Base-by-base conservation (phyloP, 345 rosid species). In the Boechera divaricarpa region DNA sequence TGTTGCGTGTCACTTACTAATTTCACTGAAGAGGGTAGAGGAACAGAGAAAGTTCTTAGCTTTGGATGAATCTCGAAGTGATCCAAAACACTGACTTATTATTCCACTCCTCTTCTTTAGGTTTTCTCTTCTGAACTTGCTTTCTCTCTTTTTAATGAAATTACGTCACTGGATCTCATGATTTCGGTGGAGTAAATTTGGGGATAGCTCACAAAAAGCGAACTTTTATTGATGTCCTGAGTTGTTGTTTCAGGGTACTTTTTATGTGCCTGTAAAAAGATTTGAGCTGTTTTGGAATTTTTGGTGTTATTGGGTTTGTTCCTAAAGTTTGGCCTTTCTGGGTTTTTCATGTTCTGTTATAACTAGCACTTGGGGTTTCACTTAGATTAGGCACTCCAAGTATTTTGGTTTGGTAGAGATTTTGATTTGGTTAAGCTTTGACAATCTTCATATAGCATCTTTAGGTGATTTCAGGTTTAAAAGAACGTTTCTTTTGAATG, bases 31-130 rank as follows among this genome's bases (percentile, higher is more conserved):
- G 72, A 45, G 66, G 42, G 42, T 77, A 31, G 11, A 72, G 38
- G 26, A 13, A 53, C 15, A 51, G 45, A n/a, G 1, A 70, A 78
- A 66, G 77, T 32, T 65, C 63, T 31, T 72, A 72, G 26, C 81
- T 78, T 78, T 78, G 16, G 77, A 71, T 67, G 65, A 64, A 71
- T 78, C 77, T 78, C 47, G 21, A 65, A 72, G 69, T 66, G 55
- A 77, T 72, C 68, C 63, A 51, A 67, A 68, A 45, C 74, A 72
- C 78, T 73, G 63, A 0, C 64, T 78, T 72, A 12, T 44, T 44
- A 72, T 73, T 79, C 82, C 54, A 67, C 74, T 73, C 70, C 73
- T 45, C 78, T 33, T 53, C 70, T 67, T 26, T 67, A 52, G 74
- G 78, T 69, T 51, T 78, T 65, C 73, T 65, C 67, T 63, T 76